These are phyloP conservation scores for Jatropha podagrica DNA, from an alignment of 441 rosid species.

Conservation along the genomic window DNA sequence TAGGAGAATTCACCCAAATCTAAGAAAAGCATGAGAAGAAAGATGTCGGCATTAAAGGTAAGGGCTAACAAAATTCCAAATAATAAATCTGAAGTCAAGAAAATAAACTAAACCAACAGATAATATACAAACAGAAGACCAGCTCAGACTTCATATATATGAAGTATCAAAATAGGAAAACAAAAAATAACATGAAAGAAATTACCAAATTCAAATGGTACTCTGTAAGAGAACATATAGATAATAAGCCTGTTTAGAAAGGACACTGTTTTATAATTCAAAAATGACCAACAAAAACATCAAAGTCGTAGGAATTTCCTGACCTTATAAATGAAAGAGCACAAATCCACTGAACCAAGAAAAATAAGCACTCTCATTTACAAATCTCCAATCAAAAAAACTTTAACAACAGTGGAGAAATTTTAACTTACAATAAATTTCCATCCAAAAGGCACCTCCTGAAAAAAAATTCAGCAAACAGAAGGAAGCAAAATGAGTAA, in stretches of 20 bases:
- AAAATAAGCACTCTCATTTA: neutral
- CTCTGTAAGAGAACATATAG: neutral
- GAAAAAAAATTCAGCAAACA: constrained; percentile 22
- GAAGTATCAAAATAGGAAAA: neutral
- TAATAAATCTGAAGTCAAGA: neutral
- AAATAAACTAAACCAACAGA: constrained; percentile 5
- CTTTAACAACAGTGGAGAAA: neutral
- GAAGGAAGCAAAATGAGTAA: neutral
- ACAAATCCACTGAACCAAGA: neutral
- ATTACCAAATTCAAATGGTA: neutral
- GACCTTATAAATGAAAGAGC: neutral
- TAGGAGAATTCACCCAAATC: neutral
- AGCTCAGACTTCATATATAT: neutral
- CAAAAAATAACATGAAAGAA: neutral
- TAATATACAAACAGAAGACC: neutral
- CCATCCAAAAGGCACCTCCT: constrained; percentile 85
- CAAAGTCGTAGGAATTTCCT: neutral
- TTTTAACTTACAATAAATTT: constrained; percentile 78
- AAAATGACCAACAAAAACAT: neutral
- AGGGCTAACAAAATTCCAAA: constrained; percentile 5
- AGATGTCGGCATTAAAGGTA: neutral
- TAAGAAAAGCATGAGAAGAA: neutral
- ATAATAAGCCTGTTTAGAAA: neutral
- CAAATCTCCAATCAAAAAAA: neutral
- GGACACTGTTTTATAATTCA: neutral